phyloP scores from a whole-genome alignment of 768 basidiomycete genomes.

The Pluteus cervinus region DNA sequence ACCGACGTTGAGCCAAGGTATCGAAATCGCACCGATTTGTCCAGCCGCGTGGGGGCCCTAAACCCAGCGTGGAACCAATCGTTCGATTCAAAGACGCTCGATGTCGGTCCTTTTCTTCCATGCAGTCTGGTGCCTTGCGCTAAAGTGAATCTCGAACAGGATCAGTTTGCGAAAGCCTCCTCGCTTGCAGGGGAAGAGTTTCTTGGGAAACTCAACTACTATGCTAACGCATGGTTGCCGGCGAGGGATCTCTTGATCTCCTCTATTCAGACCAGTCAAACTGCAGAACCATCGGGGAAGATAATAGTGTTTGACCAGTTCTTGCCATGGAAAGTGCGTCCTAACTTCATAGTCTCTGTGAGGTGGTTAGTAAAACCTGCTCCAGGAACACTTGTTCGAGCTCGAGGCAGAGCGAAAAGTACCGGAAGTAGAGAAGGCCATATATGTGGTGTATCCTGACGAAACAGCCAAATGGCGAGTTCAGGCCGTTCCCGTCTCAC shows the following conservation, averaged over 20 bases:
- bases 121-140: not conserved
- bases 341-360: not conserved
- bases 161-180: conserved; percentile 75
- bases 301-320: conserved; percentile 78
- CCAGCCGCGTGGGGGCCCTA: conserved; percentile 73
- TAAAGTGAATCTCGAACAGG: conserved; percentile 30
- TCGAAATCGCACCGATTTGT: conserved; percentile 74
- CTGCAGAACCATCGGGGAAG: conserved; percentile 64
- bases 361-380: conserved; percentile 2
- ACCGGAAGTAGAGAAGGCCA: conserved; percentile 39
- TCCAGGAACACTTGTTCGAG: conserved; percentile 80
- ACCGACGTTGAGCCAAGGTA: conserved; percentile 64
- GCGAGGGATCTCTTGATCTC: conserved; percentile 72
- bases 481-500: conserved; percentile 80
- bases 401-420: conserved; percentile 59
- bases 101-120: conserved; percentile 45
- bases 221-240: conserved; percentile 87
- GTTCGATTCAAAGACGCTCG: conserved; percentile 54
- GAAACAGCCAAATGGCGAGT: conserved; percentile 78
- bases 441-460: conserved; percentile 90
- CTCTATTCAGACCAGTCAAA: conserved; percentile 51
- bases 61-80: conserved; percentile 94
- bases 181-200: conserved; percentile 83
- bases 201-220: conserved; percentile 69
- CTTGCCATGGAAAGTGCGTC: conserved; percentile 79